Evolutionary conservation across 345 rosid genomes (phyloP).

Genomic region (Acer saccharum): DNA sequence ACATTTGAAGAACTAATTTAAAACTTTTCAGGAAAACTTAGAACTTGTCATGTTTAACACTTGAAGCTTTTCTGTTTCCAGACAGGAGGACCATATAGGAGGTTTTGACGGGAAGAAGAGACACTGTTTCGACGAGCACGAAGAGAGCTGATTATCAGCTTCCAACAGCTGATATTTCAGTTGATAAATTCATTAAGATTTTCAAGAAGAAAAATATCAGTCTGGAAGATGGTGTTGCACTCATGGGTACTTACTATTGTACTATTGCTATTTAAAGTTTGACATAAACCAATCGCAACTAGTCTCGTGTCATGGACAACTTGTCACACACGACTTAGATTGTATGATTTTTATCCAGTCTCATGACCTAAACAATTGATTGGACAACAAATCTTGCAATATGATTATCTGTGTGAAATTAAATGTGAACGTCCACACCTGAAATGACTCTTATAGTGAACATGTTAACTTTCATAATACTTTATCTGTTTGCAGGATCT

Average conservation of each 20-base stretch:
- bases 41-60: neutral
- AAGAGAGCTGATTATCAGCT: constrained; percentile 7
- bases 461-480: neutral
- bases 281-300: neutral
- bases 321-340: too few relatives aligned
- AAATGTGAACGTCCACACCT: neutral
- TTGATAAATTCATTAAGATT: neutral
- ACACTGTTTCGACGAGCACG: neutral
- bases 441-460: neutral
- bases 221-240: constrained; percentile 18
- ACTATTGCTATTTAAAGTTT: neutral
- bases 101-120: constrained; percentile 18
- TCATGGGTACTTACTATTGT: constrained; percentile 2
- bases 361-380: too few relatives aligned
- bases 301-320: too few relatives aligned
- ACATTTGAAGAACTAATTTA: neutral
- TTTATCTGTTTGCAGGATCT: neutral
- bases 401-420: too few relatives aligned
- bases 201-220: constrained; percentile 5
- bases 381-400: too few relatives aligned
- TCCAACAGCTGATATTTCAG: neutral
- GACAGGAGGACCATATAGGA: constrained; percentile 6
- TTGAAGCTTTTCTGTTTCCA: neutral
- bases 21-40: neutral
- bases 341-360: too few relatives aligned